Evolutionary conservation across 2,329 filamentous ascomycete genomes (phyloP).

Genomic region (Penicillium sp.): DNA sequence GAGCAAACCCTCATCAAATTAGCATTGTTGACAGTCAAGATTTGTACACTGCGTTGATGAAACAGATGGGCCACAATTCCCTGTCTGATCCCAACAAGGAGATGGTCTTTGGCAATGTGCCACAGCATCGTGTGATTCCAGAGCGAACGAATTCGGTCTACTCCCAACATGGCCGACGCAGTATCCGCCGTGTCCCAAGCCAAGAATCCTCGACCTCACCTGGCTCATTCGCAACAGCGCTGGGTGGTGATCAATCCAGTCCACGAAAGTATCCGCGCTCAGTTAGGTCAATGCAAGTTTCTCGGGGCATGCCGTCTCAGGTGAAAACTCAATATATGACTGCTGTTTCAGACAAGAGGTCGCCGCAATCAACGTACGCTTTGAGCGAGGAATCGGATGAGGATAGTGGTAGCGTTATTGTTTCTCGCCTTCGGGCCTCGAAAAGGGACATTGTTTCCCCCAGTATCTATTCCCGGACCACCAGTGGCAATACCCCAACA

Average conservation of each 20-base stretch:
- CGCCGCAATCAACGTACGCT: neutral
- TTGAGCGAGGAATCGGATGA: conserved; percentile 19
- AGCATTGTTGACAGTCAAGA: conserved; percentile 40
- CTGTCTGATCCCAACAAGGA: conserved; percentile 24
- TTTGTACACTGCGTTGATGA: conserved; percentile 47
- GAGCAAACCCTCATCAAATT: conserved; percentile 16
- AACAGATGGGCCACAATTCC: conserved; percentile 35
- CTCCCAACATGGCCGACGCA: conserved; percentile 27
- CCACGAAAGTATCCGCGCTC: conserved; percentile 20
- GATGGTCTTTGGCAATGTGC: conserved; percentile 32
- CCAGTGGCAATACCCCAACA: conserved; percentile 34
- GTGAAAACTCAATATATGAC: neutral
- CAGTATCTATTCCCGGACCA: conserved; percentile 47
- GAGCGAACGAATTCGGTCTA: conserved; percentile 29
- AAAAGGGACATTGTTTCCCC: conserved; percentile 31
- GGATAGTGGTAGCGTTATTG: conserved; percentile 23
- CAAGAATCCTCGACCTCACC: conserved; percentile 31
- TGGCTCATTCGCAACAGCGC: conserved; percentile 35
- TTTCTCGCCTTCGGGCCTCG: conserved; percentile 7
- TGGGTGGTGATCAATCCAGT: conserved; percentile 19
- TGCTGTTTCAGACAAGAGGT: neutral
- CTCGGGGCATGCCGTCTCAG: neutral
- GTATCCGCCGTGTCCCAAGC: conserved; percentile 36
- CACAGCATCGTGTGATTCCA: conserved; percentile 32
- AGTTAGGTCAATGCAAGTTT: conserved; percentile 3